phyloP scores from a whole-genome alignment of 2,329 filamentous ascomycete genomes.

The Neofusicoccum laricinum region DNA sequence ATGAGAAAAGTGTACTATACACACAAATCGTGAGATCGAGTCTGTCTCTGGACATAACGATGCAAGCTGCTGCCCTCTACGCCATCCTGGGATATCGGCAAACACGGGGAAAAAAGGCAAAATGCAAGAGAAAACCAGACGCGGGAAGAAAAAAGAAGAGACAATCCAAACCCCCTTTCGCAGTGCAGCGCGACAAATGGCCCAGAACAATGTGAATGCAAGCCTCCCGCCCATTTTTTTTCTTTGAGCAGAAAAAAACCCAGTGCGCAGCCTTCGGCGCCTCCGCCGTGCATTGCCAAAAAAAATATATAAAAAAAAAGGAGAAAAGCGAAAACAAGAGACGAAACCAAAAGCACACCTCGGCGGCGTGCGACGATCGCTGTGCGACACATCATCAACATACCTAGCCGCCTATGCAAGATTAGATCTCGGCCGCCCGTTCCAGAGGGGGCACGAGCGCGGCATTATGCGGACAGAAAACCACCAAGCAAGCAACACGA shows the following conservation, averaged over 20 bases:
- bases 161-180: background rate
- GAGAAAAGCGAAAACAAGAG: background rate
- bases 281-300: constrained; percentile 4
- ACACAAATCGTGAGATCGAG: constrained; percentile 11
- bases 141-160: background rate
- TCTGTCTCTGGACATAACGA: constrained; percentile 6
- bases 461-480: constrained; percentile 15
- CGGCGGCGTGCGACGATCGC: constrained; percentile 1
- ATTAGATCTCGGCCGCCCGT: constrained; percentile 12
- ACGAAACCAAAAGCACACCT: background rate
- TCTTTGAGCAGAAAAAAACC: constrained; percentile 5
- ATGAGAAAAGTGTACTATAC: constrained; percentile 10
- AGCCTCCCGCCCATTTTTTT: constrained; percentile 9
- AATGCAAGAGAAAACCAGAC: background rate
- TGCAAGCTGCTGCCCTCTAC: constrained; percentile 16
- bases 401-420: constrained; percentile 10
- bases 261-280: constrained; percentile 9
- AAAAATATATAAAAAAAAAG: background rate
- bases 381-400: constrained; percentile 11
- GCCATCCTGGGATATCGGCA: constrained; percentile 15
- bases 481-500: constrained; percentile 6
- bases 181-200: constrained; percentile 14
- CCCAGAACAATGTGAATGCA: constrained; percentile 14
- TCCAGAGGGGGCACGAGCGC: constrained; percentile 10
- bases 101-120: constrained; percentile 1